Conservation (phyloP, 192 early-diverging fungal genomes). For the Coemansia sp. region DNA sequence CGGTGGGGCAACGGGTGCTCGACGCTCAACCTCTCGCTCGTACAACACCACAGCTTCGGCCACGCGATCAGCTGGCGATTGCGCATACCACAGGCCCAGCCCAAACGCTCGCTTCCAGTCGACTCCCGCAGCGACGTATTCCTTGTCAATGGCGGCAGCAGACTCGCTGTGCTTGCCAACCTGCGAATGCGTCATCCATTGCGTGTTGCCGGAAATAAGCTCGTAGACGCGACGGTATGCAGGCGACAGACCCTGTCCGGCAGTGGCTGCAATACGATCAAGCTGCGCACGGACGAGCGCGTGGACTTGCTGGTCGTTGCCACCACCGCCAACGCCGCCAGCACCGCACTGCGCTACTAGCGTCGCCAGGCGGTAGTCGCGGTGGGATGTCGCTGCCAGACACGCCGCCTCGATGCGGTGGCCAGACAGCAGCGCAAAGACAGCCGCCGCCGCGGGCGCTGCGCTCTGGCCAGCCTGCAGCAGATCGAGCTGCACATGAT, state of each 20-base stretch:
- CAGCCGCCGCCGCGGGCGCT: conserved; percentile 30
- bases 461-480: conserved; percentile 17
- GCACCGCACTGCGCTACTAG: conserved; percentile 65
- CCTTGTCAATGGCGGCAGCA: background rate
- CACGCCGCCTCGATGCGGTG: conserved; percentile 67
- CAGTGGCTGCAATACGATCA: conserved; percentile 3
- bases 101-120: conserved; percentile 70
- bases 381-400: conserved; percentile 59
- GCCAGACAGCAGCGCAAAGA: conserved; percentile 61
- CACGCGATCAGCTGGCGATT: conserved; percentile 39
- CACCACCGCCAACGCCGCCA: conserved; percentile 57
- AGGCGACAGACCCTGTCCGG: conserved; percentile 5
- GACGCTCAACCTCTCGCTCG: conserved; percentile 8
- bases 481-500: conserved; percentile 48
- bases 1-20: conserved; percentile 22
- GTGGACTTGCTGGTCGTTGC: conserved; percentile 42
- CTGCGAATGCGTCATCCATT: background rate
- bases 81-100: conserved; percentile 62
- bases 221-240: conserved; percentile 60
- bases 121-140: conserved; percentile 46
- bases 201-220: conserved; percentile 57
- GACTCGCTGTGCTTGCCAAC: background rate
- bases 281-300: conserved; percentile 40
- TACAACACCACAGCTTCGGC: conserved; percentile 20
- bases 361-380: conserved; percentile 74